Percentiles rank a stretch among this genome's conserved stretches.
phyloP scores from a whole-genome alignment of 805 yeast genomes.

The Pichia pseudocactophila region DNA sequence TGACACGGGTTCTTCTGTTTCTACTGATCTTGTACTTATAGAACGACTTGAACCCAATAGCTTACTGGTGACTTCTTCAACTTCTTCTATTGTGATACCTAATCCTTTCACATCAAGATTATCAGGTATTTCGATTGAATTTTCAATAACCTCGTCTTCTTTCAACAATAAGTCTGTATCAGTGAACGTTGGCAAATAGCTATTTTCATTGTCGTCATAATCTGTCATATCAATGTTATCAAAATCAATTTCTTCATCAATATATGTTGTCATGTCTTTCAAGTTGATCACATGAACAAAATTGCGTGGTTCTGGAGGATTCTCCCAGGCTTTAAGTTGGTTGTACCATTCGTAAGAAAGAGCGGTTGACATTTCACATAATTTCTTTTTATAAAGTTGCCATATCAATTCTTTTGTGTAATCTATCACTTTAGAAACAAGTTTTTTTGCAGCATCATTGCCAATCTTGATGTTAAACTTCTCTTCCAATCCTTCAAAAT shows the following conservation, averaged over 20 bases:
- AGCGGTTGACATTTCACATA: conserved; percentile 1
- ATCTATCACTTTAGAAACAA: not conserved
- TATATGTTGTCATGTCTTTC: not conserved
- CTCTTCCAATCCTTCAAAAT: not conserved
- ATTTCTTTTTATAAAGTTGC: not conserved
- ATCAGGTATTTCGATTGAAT: not conserved
- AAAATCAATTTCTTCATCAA: conserved; percentile 3
- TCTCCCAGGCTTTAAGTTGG: not conserved
- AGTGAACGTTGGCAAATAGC: not conserved
- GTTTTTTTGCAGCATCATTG: not conserved
- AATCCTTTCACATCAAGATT: conserved; percentile 1
- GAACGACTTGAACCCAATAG: not conserved
- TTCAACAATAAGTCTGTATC: not conserved
- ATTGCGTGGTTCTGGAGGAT: not conserved
- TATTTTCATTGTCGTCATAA: not conserved
- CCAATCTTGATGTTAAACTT: not conserved
- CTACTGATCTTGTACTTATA: not conserved
- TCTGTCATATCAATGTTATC: not conserved
- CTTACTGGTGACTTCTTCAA: conserved; percentile 4
- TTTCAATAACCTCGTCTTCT: conserved; percentile 1
- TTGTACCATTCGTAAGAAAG: conserved; percentile 2
- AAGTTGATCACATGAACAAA: conserved; percentile 3
- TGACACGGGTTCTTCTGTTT: too few species aligned
- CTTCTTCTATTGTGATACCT: conserved; percentile 5
- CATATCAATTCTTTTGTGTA: conserved; percentile 1